A percentile compares a stretch with the other conserved stretches of the same genome.
phyloP scores from a whole-genome alignment of 2,329 filamentous ascomycete species.

The Arthroderma uncinatum region DNA sequence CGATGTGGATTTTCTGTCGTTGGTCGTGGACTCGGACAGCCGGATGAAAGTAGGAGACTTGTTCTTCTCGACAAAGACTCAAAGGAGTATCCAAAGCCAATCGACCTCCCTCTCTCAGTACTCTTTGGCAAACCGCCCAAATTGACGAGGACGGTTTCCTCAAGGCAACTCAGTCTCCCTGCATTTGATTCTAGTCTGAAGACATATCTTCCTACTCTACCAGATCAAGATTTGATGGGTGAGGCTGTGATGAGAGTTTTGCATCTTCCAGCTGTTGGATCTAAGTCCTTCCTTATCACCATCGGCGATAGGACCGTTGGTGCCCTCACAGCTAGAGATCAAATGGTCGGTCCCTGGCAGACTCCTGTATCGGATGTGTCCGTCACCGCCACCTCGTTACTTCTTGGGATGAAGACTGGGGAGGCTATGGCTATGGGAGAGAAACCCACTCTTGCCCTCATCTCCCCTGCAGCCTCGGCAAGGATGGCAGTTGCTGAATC shows the following conservation, averaged over 20 bases:
- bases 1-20: slow-evolving; percentile 89
- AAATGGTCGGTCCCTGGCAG: slow-evolving; percentile 96
- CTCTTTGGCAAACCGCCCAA: slow-evolving; percentile 82
- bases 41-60: slow-evolving; percentile 58
- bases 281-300: slow-evolving; percentile 93
- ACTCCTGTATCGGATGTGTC: slow-evolving; percentile 87
- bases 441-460: slow-evolving; percentile 76
- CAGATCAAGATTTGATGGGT: slow-evolving; percentile 40
- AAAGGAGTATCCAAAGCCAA: slow-evolving; percentile 60
- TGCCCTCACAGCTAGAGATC: slow-evolving; percentile 76
- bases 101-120: slow-evolving; percentile 79
- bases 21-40: slow-evolving; percentile 57
- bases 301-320: slow-evolving; percentile 90
- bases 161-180: slow-evolving; percentile 55
- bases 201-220: slow-evolving; percentile 50
- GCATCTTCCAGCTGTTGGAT: slow-evolving; percentile 79
- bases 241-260: slow-evolving; percentile 75
- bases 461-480: slow-evolving; percentile 79
- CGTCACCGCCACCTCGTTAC: slow-evolving; percentile 75
- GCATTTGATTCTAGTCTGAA: slow-evolving; percentile 66
- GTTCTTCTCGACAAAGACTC: slow-evolving; percentile 74
- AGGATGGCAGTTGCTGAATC: slow-evolving; percentile 94
- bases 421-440: slow-evolving; percentile 99
- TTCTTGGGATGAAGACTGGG: slow-evolving; percentile 60
- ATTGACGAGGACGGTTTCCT: slow-evolving; percentile 62